phyloP scores from a whole-genome alignment of 163 green algal genomes.

The Scenedesmus sp. region DNA sequence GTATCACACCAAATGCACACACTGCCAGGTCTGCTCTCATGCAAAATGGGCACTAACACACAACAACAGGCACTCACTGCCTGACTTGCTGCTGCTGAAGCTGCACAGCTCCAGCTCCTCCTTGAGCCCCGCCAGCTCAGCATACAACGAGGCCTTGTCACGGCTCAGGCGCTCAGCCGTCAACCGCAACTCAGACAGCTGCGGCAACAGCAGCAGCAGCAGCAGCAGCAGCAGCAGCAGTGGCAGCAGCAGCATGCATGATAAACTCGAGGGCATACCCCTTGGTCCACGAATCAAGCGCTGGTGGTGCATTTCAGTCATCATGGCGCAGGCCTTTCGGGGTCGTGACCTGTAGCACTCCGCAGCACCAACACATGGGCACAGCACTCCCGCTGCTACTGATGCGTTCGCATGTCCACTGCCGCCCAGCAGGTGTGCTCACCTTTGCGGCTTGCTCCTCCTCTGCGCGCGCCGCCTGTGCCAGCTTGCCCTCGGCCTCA shows the following conservation, averaged over 20 bases:
- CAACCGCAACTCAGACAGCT: conserved; percentile 50
- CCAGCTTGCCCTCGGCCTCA: background rate
- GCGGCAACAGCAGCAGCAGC: background rate
- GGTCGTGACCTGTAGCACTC: no score
- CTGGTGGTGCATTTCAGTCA: no score
- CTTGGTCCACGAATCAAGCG: no score
- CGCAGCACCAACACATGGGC: no score
- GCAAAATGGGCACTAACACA: no score
- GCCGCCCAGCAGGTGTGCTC: background rate
- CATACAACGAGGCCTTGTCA: conserved; percentile 41
- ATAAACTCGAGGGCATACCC: background rate
- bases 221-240: conserved; percentile 1
- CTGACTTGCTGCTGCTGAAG: conserved; percentile 11
- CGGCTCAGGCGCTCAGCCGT: conserved; percentile 38
- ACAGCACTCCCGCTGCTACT: no score
- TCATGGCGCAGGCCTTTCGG: no score
- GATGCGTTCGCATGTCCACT: no score
- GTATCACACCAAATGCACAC: no score
- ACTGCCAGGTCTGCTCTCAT: no score
- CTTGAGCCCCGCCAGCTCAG: conserved; percentile 49
- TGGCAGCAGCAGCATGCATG: background rate
- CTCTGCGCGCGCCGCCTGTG: background rate
- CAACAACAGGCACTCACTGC: background rate
- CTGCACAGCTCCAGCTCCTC: conserved; percentile 47
- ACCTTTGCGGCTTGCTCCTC: conserved; percentile 4